Conservation (phyloP, 2,329 filamentous ascomycete species). For the Myriosclerotinia scirpicola region DNA sequence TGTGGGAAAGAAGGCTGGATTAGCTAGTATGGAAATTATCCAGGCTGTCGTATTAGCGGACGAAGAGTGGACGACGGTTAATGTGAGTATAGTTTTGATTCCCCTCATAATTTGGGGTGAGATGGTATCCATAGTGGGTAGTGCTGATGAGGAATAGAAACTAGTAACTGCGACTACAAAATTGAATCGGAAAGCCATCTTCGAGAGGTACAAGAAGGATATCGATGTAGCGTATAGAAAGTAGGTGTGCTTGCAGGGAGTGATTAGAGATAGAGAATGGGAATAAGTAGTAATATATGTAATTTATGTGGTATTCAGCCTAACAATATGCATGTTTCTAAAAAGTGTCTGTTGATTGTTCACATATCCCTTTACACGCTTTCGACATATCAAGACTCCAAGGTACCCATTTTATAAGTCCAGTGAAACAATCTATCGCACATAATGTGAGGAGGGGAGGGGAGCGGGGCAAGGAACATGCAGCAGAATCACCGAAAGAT, state of each 20-base stretch:
- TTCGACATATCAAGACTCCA: too few relatives aligned
- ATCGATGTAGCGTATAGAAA: conserved; percentile 13
- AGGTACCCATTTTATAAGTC: too few relatives aligned
- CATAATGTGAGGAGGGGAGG: too few relatives aligned
- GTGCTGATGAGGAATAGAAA: conserved; percentile 11
- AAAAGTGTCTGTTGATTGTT: too few relatives aligned
- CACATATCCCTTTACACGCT: too few relatives aligned
- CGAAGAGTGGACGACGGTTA: conserved; percentile 28
- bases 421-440: too few relatives aligned
- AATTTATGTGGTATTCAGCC: background rate
- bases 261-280: background rate
- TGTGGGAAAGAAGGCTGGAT: conserved; percentile 12
- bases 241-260: background rate
- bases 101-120: too few relatives aligned
- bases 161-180: conserved; percentile 20
- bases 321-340: too few relatives aligned
- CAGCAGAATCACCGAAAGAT: too few relatives aligned
- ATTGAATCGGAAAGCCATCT: conserved; percentile 20
- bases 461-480: too few relatives aligned
- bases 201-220: conserved; percentile 18
- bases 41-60: conserved; percentile 39
- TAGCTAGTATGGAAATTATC: conserved; percentile 20
- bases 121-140: background rate
- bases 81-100: conserved; percentile 37
- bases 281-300: background rate